phyloP scores from a whole-genome alignment of 305 asterid species.

The Fraxinus albicans region DNA sequence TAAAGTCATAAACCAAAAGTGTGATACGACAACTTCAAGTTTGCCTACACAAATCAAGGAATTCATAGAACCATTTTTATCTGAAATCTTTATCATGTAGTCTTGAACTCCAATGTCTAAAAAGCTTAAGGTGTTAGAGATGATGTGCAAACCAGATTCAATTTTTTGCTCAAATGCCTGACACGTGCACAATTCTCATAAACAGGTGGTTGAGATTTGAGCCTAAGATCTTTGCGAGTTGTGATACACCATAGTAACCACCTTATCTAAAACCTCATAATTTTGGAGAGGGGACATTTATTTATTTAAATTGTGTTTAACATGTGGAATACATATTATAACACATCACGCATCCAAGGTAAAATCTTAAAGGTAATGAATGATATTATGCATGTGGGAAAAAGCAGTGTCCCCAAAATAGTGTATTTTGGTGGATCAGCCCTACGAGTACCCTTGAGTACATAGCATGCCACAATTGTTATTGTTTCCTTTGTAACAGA shows the following conservation, averaged over 20 bases:
- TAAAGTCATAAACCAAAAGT: slow-evolving; percentile 22
- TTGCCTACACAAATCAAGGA: not conserved
- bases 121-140: not conserved
- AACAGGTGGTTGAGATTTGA: not conserved
- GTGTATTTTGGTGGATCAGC: not conserved
- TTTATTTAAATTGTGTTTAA: not conserved
- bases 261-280: not conserved
- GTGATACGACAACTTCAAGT: slow-evolving; percentile 2
- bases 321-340: not conserved
- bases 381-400: not conserved
- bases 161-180: not conserved
- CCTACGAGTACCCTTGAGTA: not conserved
- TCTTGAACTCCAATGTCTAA: not conserved
- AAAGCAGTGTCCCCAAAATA: not conserved
- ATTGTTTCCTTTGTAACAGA: not conserved
- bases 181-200: not conserved
- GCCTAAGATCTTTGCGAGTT: not conserved
- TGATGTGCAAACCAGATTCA: not conserved
- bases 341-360: not conserved
- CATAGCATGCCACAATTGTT: not conserved
- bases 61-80: not conserved
- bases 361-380: not conserved
- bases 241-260: not conserved
- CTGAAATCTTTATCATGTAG: not conserved
- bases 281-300: not conserved